These are phyloP conservation scores for Xylariaceae sp. DNA, from an alignment of 2,329 filamentous ascomycete genomes.

Conservation along the genomic window DNA sequence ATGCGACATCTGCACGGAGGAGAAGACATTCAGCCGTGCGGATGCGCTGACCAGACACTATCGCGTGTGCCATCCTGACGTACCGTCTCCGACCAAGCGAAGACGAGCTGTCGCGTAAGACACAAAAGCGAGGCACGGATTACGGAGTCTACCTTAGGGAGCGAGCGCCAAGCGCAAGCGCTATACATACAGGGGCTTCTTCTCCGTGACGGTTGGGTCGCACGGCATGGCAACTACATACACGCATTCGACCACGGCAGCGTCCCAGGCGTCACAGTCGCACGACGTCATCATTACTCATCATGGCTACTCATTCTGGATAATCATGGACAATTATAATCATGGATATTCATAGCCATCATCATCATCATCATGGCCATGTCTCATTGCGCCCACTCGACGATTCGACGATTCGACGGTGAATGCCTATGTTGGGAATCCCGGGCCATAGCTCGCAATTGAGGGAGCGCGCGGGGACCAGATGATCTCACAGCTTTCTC, in stretches of 20 bases:
- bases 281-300: conserved; percentile 9
- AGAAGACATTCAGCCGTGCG: conserved; percentile 94
- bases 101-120: conserved; percentile 29
- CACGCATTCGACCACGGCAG: not conserved
- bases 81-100: conserved; percentile 68
- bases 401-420: too few species aligned
- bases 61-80: conserved; percentile 86
- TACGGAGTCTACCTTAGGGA: too few species aligned
- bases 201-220: not conserved
- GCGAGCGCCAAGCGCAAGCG: not conserved
- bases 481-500: conserved; percentile 6
- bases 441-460: not conserved
- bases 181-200: too few species aligned
- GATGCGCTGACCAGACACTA: conserved; percentile 93
- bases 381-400: not conserved
- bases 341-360: too few species aligned
- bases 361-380: not conserved
- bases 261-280: not conserved
- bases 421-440: too few species aligned
- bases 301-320: not conserved
- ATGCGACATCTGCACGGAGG: conserved; percentile 87
- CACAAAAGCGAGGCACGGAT: not conserved
- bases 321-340: too few species aligned
- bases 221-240: too few species aligned
- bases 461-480: conserved; percentile 3